Evolutionary conservation across 2,329 filamentous ascomycete genomes (phyloP), one percentile per base, ranked within the genome.

Genomic region (Colletotrichum endophyticum): DNA sequence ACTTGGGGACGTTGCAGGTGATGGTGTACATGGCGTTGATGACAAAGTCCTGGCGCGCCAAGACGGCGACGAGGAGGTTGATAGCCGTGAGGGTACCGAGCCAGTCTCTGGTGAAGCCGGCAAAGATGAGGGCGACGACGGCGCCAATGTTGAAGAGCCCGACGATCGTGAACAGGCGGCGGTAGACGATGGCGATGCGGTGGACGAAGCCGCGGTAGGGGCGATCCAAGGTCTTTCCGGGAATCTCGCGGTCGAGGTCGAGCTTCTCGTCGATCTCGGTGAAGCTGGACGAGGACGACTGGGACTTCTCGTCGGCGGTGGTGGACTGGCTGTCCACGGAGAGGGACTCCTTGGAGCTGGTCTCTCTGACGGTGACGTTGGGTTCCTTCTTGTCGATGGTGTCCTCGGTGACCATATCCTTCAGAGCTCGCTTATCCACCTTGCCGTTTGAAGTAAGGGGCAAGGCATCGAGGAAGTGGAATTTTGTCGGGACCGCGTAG

Each of bases 391-490:
- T 64, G 32, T 56, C 44, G 11, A 15, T 16, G 15, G 8, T 39
- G 32, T 63, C 16, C 22, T 30, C 59, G 12, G 44, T 44, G 44
- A 82, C 85, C 44, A 87, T 77, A 13, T 80, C 79, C 13, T 81
- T 82, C 3, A 92, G 85, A 4, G 83, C 81, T n/a, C 82, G 83
- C 84, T 90, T 91, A 82, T 92, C 88, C 59, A 91, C 86, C 81
- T 92, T 92, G 44, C 91, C 91, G 73, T 92, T 91, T 3, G 85
- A 77, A 0, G 90, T 92, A 28, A 89, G 83, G 0, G 89, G 89
- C 36, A 92, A 84, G 5, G 83, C 81, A 0, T 84, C 80, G 12
- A 90, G 81, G 22, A 85, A 84, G 36, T 88, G 83, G 79, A 88
- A 86, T 66, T 83, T 81, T 13, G 85, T 84, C 0, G 90, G 90